Evolutionary conservation across 2,329 filamentous ascomycete genomes (phyloP), one percentile per base, ranked within the genome.

Genomic region (Cladosporium sp.): DNA sequence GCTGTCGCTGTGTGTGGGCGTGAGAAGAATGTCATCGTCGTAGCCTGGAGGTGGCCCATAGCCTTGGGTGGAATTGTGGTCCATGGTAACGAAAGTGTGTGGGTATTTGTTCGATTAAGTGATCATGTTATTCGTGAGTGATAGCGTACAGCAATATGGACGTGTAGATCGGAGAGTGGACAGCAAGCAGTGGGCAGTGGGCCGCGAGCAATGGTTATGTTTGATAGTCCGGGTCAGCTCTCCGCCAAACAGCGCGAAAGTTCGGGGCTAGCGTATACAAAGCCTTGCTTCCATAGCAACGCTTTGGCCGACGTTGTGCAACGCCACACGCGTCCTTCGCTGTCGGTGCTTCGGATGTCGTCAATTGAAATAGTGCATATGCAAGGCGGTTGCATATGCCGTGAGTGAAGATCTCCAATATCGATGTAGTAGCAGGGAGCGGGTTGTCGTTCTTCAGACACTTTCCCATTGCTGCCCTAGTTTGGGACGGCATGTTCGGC

Each of bases 11-110:
- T 78, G 70, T 77, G 77, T 64, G 60, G 46, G 21, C 71, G 74
- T 72, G n/a, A 46, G 39, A 46, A 46, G 39, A 3, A 69, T 70
- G 28, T 71, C 70, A 53, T 82, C 79, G 67, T 80, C 78, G 70
- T 83, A 84, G 70, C 78, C 76, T 67, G 81, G 81, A 57, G 80
- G 80, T 21, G 73, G 73, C 16, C 70, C 74, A 65, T 74, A 75
- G 73, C 70, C 48, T 5, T 30, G 53, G 26, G 63, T 43, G 28
- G 62, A 64, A 48, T 58, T 58, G 30, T 57, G 56, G n/a, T 58
- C 63, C 57, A 65, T 58, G n/a, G 32, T 65, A 59, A 34, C 54
- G 63, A 65, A 32, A 43, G 63, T 43, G 43, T 32, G 43, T n/a
- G 51, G 39, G 28, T 46, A 16, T 36, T 16, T 36, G 28, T 1